A percentile compares a stretch with the other conserved stretches of the same genome.
phyloP scores from a whole-genome alignment of 2,329 filamentous ascomycete genomes.

The Alternaria metachromatica region DNA sequence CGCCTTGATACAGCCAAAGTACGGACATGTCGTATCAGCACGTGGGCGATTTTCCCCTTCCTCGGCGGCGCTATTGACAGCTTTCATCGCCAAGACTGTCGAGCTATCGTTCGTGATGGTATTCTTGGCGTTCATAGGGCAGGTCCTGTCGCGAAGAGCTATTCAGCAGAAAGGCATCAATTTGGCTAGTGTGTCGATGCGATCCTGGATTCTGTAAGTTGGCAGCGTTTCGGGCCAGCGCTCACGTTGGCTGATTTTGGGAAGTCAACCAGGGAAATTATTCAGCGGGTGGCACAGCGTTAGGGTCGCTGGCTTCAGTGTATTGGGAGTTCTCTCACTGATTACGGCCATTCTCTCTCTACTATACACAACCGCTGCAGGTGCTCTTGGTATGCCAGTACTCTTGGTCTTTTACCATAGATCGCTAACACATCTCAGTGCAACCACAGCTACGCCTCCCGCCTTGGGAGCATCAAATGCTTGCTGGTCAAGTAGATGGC shows the following conservation, averaged over 20 bases:
- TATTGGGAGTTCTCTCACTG: conserved; percentile 68
- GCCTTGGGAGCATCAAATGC: conserved; percentile 1
- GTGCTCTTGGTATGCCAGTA: conserved; percentile 7
- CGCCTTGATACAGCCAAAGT: conserved; percentile 66
- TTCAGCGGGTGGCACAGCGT: conserved; percentile 70
- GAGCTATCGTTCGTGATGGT: conserved; percentile 77
- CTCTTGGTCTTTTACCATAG: rapidly evolving
- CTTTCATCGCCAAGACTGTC: conserved; percentile 73
- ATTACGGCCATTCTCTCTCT: conserved; percentile 5
- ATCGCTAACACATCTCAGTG: not conserved
- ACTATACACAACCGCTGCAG: conserved; percentile 11
- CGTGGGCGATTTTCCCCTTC: conserved; percentile 61
- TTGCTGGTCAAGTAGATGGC: conserved; percentile 4
- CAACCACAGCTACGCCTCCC: conserved; percentile 12
- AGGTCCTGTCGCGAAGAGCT: conserved; percentile 58
- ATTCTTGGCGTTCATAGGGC: conserved; percentile 73
- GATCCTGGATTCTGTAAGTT: conserved; percentile 12
- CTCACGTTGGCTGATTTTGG: not conserved
- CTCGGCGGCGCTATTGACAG: conserved; percentile 68
- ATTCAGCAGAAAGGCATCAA: conserved; percentile 9
- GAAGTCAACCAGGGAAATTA: conserved; percentile 66
- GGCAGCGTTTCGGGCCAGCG: not conserved
- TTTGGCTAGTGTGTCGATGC: conserved; percentile 8
- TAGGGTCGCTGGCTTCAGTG: conserved; percentile 64
- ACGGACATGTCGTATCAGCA: conserved; percentile 60